These are phyloP conservation scores for Smallanthus sonchifolius DNA, from an alignment of 129 eudicot species.

Conservation along the genomic window DNA sequence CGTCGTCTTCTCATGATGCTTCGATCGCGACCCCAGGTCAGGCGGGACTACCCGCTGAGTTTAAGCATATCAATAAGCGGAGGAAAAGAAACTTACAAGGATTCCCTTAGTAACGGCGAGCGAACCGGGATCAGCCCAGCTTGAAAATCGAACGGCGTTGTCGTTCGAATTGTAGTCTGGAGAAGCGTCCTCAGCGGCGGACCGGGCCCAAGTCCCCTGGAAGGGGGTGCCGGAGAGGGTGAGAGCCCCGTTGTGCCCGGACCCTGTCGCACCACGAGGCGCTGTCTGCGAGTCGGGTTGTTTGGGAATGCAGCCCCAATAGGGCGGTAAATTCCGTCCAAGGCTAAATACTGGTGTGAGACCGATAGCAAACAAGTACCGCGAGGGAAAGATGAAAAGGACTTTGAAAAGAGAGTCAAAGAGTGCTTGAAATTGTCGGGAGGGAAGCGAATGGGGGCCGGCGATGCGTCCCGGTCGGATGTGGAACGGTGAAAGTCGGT, in stretches of 20 bases:
- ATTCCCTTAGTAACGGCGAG: not conserved
- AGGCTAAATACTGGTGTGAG: too few species aligned
- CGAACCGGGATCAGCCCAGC: not conserved
- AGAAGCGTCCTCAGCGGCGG: slow-evolving; percentile 5
- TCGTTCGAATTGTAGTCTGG: not conserved
- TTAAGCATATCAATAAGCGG: not conserved
- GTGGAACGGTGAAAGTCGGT: too few species aligned
- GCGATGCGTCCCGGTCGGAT: too few species aligned
- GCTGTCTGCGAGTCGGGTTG: too few species aligned
- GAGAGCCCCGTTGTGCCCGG: not conserved
- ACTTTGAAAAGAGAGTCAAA: too few species aligned
- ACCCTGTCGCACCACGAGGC: too few species aligned
- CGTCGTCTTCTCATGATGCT: not conserved
- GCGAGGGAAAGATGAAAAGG: too few species aligned
- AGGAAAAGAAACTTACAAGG: not conserved
- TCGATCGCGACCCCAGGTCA: not conserved
- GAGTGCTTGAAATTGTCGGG: too few species aligned
- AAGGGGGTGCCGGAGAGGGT: not conserved
- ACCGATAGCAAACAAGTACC: too few species aligned
- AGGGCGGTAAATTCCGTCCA: too few species aligned
- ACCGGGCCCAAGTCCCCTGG: slow-evolving; percentile 4
- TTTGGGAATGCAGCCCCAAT: too few species aligned
- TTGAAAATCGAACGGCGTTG: not conserved
- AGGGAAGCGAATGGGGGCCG: too few species aligned
- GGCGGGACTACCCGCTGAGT: not conserved